These are phyloP conservation scores for Aspergillus terreus DNA, from an alignment of 2,329 filamentous ascomycete genomes.

Conservation along the genomic window DNA sequence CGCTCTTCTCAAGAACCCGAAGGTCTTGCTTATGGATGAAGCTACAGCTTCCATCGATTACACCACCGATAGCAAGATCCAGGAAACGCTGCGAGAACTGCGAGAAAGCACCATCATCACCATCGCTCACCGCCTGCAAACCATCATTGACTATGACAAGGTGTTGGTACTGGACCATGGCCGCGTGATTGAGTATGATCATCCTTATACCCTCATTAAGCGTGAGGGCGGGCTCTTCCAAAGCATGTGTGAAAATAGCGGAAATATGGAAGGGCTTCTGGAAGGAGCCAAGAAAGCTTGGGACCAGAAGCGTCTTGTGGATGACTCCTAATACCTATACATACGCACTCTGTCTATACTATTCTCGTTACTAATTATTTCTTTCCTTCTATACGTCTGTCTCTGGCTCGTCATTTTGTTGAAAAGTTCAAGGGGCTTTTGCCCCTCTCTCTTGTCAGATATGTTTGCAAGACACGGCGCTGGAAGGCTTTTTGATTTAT, in stretches of 20 bases:
- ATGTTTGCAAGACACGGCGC: background rate
- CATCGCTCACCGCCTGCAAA: constrained; percentile 91
- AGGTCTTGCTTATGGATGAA: constrained; percentile 98
- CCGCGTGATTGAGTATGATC: constrained; percentile 80
- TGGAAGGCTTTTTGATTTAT: constrained; percentile 1
- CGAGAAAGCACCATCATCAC: constrained; percentile 86
- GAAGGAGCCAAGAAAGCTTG: constrained; percentile 52
- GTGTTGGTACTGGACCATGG: constrained; percentile 92
- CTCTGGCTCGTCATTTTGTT: background rate
- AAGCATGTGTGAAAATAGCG: constrained; percentile 66
- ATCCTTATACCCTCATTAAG: constrained; percentile 76
- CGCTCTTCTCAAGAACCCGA: constrained; percentile 84
- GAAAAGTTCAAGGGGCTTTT: background rate
- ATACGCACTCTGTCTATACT: constrained; percentile 1
- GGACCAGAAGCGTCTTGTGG: constrained; percentile 45
- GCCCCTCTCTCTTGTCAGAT: background rate
- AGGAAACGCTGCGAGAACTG: constrained; percentile 91
- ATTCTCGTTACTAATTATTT: constrained; percentile 1
- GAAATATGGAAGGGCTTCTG: constrained; percentile 56
- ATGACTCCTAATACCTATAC: constrained; percentile 34
- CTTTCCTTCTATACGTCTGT: background rate
- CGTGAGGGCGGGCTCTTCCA: constrained; percentile 65
- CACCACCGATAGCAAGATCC: constrained; percentile 90
- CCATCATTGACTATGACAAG: constrained; percentile 97
- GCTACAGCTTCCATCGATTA: constrained; percentile 98